Base-by-base conservation (phyloP, 345 rosid species). In the Cardamine resedifolia region DNA sequence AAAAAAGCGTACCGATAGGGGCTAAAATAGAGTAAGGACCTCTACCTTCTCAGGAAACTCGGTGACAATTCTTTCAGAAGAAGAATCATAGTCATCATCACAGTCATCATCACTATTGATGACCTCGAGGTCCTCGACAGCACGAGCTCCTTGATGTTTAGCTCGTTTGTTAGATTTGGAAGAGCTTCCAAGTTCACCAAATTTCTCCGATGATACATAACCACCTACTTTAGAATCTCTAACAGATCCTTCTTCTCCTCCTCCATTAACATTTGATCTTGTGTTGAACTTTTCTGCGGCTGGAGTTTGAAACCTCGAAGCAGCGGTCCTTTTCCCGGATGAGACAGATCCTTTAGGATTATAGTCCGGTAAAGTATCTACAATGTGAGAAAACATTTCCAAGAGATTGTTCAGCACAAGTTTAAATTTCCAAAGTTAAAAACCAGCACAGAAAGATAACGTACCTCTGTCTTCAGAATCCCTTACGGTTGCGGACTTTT, bases 281-380 rank as follows among this genome's bases (percentile, higher is more conserved):
- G 71, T 21, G 57, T 27, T 63, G 11, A 64, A 48, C 55, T 80
- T 84, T 67, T 76, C 83, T 21, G 74, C 50, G 16, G 53, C 3
- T 3, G 77, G 57, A 9, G 76, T 70, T 44, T 64, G 66, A 12
- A 47, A 18, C 65, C 58, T 47, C 23, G 72, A 48, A 27, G 68
- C 19, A 36, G 65, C 41, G 47, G 51, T 56, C 60, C 73, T 78
- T 77, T 71, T 77, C 71, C 68, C 78, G 9, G 82, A 58, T 41
- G 55, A 80, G 58, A 72, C 50, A 66, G 80, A 23, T 39, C 52
- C 16, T 38, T 51, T 64, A 28, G 60, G 68, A 76, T 58, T 64
- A 79, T 61, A 38, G 45, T 81, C 87, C 50, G 87, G 81, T 80
- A 88, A 82, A 44, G 78, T 47, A 58, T 82, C 96, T 83, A 72